Evolutionary conservation across 805 yeast genomes (phyloP).

Genomic region (Cyberlindnera mississippiensis): DNA sequence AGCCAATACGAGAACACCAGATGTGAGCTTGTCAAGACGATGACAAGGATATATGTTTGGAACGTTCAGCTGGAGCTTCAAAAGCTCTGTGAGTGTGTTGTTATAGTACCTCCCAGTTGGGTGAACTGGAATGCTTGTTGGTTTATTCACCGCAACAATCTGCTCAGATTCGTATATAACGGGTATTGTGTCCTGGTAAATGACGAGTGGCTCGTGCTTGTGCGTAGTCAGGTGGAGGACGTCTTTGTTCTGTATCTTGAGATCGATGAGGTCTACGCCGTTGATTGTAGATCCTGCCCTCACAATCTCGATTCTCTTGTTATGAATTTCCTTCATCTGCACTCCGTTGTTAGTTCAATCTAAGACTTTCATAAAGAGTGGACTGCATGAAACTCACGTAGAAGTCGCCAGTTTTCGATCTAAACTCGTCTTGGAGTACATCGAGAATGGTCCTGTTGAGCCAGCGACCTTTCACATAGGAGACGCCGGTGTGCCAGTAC

Average conservation of each 20-base stretch:
- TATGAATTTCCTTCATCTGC: conserved; percentile 8
- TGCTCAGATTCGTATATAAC: conserved; percentile 43
- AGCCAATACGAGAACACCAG: conserved; percentile 77
- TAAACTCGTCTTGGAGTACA: conserved; percentile 21
- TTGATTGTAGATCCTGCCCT: conserved; percentile 2
- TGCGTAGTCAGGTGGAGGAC: conserved; percentile 45
- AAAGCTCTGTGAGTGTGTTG: conserved; percentile 72
- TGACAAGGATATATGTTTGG: conserved; percentile 52
- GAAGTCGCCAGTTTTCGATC: conserved; percentile 11
- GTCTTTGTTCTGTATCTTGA: conserved; percentile 27
- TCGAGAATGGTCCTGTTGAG: conserved; percentile 19
- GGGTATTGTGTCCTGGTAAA: conserved; percentile 29
- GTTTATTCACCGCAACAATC: conserved; percentile 82
- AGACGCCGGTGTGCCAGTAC: conserved; percentile 34
- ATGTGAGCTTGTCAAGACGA: conserved; percentile 83
- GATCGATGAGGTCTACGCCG: conserved; percentile 7
- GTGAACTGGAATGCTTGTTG: conserved; percentile 92
- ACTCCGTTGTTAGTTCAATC: no score
- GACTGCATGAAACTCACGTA: conserved; percentile 13
- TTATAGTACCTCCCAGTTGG: conserved; percentile 86
- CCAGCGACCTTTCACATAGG: conserved; percentile 26
- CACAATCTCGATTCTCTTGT: conserved; percentile 10
- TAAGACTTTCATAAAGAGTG: no score
- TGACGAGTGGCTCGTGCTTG: conserved; percentile 72
- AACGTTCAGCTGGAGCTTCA: conserved; percentile 59